Evolutionary conservation across 805 yeast genomes (phyloP).

Genomic region (Metschnikowia baotianmanensis): DNA sequence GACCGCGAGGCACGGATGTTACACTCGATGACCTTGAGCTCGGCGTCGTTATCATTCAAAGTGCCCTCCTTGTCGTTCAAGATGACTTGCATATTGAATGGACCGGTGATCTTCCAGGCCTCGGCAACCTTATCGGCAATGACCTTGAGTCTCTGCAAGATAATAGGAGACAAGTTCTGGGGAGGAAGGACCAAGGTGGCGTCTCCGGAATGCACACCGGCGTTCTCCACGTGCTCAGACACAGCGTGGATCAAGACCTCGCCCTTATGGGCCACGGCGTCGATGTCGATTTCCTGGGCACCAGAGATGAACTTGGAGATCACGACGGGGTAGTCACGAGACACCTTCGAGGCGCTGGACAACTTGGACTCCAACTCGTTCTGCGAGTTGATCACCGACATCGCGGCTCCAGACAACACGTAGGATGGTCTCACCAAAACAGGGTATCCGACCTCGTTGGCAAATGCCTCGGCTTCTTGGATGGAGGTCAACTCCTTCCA

Average conservation of each 20-base stretch:
- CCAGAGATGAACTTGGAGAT: conserved; percentile 94
- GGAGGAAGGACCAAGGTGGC: conserved; percentile 96
- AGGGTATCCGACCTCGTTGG: conserved; percentile 86
- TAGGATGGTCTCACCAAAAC: conserved; percentile 97
- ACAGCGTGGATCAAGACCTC: conserved; percentile 89
- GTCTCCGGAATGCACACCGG: conserved; percentile 99
- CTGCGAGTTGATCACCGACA: conserved; percentile 85
- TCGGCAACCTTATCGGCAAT: conserved; percentile 91
- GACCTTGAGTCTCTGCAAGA: conserved; percentile 72
- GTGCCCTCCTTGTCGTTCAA: conserved; percentile 42
- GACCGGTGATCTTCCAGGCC: conserved; percentile 96
- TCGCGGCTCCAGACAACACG: conserved; percentile 97
- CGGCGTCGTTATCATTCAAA: conserved; percentile 51
- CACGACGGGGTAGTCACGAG: conserved; percentile 96
- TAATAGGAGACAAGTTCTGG: conserved; percentile 62
- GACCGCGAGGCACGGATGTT: conserved; percentile 98
- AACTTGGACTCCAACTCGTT: conserved; percentile 79
- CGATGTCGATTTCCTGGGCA: conserved; percentile 96
- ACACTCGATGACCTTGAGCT: conserved; percentile 95
- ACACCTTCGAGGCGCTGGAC: conserved; percentile 85
- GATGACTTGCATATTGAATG: conserved; percentile 97
- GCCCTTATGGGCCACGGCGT: conserved; percentile 92
- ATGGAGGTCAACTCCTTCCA: conserved; percentile 94
- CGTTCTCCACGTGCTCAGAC: conserved; percentile 97
- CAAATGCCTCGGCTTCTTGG: conserved; percentile 81